Evolutionary conservation across 2,329 filamentous ascomycete genomes (phyloP).

Genomic region (Hirsutella thompsonii): DNA sequence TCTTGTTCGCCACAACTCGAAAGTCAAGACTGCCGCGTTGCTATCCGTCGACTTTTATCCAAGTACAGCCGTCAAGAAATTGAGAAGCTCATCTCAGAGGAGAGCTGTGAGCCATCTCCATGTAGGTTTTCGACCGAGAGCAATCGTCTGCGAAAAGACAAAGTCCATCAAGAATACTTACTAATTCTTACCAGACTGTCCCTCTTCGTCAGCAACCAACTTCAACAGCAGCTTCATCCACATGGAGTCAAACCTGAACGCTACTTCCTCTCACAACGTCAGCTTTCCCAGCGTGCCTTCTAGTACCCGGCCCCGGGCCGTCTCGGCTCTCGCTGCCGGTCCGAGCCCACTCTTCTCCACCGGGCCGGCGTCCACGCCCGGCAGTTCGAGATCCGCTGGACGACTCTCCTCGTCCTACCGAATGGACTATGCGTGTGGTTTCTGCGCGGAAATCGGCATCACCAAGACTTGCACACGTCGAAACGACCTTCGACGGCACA

Average conservation of each 20-base stretch:
- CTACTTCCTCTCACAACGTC: background rate
- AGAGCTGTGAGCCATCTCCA: conserved; percentile 1
- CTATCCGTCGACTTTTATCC: conserved; percentile 5
- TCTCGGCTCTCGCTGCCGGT: background rate
- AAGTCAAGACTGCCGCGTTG: conserved; percentile 1
- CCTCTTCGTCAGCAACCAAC: background rate
- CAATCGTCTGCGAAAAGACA: too few relatives aligned
- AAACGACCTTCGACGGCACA: conserved; percentile 35
- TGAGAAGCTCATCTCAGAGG: conserved; percentile 6
- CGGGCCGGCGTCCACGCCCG: background rate
- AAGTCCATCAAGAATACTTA: too few relatives aligned
- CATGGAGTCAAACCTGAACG: background rate
- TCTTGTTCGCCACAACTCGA: conserved; percentile 3
- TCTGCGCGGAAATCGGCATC: conserved; percentile 26
- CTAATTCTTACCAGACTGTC: background rate
- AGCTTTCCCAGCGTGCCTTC: background rate
- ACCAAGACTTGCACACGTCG: conserved; percentile 30
- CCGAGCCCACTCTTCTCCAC: background rate
- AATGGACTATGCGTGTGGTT: conserved; percentile 9
- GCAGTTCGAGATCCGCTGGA: background rate
- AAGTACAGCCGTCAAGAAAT: conserved; percentile 6
- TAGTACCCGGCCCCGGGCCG: background rate
- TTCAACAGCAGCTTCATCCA: background rate
- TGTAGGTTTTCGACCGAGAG: too few relatives aligned
- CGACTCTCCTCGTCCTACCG: conserved; percentile 7